Evolutionary conservation across 2,329 filamentous ascomycete genomes (phyloP).

Genomic region (Colletotrichum chlorophyti): DNA sequence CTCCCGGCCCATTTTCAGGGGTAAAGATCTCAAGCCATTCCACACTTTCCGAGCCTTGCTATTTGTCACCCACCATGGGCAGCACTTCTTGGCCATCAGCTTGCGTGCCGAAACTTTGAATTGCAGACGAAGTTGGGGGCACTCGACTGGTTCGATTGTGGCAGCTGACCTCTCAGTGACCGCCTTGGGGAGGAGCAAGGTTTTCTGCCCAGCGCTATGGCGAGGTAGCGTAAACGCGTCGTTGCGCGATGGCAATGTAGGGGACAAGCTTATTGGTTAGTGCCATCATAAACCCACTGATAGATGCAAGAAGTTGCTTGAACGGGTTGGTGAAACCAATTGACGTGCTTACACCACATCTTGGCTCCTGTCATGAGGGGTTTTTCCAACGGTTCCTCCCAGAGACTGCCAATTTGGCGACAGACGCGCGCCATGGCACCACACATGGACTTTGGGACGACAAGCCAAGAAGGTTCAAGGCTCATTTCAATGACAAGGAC

Average conservation of each 20-base stretch:
- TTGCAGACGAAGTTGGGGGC: neutral
- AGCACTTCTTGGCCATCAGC: neutral
- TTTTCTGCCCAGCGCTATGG: too few relatives aligned
- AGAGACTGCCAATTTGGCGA: conserved; percentile 19
- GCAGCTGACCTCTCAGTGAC: too few relatives aligned
- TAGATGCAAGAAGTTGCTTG: too few relatives aligned
- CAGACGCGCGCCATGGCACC: conserved; percentile 19
- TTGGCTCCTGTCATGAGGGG: too few relatives aligned
- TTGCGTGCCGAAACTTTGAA: neutral
- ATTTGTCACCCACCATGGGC: conserved; percentile 5
- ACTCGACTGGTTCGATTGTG: neutral
- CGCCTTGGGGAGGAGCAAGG: too few relatives aligned
- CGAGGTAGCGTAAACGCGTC: too few relatives aligned
- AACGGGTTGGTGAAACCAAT: too few relatives aligned
- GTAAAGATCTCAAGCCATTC: neutral
- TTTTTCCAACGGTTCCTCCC: too few relatives aligned
- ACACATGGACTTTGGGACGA: conserved; percentile 16
- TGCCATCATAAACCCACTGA: too few relatives aligned
- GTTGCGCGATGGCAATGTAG: too few relatives aligned
- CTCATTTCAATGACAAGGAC: neutral
- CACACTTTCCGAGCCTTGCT: conserved; percentile 7
- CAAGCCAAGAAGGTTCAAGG: neutral
- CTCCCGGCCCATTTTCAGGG: conserved; percentile 4
- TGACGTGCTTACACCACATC: too few relatives aligned
- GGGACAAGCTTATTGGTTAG: too few relatives aligned